Evolutionary conservation across 31 red algal genomes (phyloP).

Genomic region (Odonthalia washingtoniensis): DNA sequence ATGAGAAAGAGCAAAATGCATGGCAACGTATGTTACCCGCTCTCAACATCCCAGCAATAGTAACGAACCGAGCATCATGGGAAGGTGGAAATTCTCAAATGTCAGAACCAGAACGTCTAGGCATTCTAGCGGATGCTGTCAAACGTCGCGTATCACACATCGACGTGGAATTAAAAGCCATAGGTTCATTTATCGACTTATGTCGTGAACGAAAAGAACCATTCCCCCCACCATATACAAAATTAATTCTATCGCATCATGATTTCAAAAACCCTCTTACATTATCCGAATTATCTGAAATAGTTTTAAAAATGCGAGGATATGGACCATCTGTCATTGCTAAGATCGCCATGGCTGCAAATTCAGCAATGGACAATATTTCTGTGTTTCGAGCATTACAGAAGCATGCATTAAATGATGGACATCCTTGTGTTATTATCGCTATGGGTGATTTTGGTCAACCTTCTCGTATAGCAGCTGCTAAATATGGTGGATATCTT

Average conservation of each 20-base stretch:
- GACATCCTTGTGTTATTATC: conserved; percentile 72
- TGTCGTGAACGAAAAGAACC: conserved; percentile 7
- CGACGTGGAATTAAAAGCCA: conserved; percentile 92
- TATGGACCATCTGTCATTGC: conserved; percentile 65
- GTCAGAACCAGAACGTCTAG: conserved; percentile 73
- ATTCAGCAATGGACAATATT: conserved; percentile 67
- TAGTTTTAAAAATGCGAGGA: conserved; percentile 56
- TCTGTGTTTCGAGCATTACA: conserved; percentile 63
- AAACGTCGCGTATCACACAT: conserved; percentile 68
- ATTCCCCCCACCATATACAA: conserved; percentile 16
- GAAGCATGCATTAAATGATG: background rate
- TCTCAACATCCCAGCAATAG: conserved; percentile 70
- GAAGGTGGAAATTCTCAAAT: conserved; percentile 78
- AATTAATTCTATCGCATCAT: conserved; percentile 95
- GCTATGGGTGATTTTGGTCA: conserved; percentile 90
- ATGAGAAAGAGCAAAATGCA: conserved; percentile 19
- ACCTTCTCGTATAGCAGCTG: conserved; percentile 73
- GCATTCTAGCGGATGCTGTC: conserved; percentile 64
- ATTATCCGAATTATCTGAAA: conserved; percentile 63
- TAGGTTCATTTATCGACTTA: conserved; percentile 53
- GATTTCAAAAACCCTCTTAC: conserved; percentile 74
- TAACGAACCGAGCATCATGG: conserved; percentile 91
- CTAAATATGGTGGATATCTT: conserved; percentile 86
- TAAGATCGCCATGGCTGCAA: conserved; percentile 90
- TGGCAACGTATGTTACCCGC: conserved; percentile 71